Conservation (phyloP, 2,329 filamentous ascomycete genomes). For the Escovopsis sp. region DNA sequence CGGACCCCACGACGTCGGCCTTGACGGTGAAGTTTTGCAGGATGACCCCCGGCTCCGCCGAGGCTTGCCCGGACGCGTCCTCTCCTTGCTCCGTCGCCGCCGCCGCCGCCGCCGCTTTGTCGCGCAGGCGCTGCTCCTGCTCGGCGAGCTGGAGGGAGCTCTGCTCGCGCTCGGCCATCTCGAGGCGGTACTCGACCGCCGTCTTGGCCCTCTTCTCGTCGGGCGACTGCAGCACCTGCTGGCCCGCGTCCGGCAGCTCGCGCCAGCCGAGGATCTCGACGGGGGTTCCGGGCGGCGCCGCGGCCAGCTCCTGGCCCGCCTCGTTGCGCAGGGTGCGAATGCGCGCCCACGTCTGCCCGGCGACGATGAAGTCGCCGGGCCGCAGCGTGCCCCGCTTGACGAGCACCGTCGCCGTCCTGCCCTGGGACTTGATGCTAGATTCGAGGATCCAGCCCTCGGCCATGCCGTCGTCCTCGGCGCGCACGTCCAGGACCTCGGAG, state of each 20-base stretch:
- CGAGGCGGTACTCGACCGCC: conserved; percentile 62
- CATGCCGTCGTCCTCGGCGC: conserved; percentile 60
- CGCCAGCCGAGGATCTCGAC: conserved; percentile 94
- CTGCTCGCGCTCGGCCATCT: conserved; percentile 55
- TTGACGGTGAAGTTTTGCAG: conserved; percentile 75
- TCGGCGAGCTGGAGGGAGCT: conserved; percentile 72
- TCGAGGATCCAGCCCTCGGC: conserved; percentile 93
- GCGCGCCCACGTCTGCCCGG: conserved; percentile 75
- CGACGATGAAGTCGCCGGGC: conserved; percentile 69
- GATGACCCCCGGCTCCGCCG: conserved; percentile 27
- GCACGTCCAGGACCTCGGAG: conserved; percentile 80
- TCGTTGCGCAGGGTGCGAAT: conserved; percentile 79
- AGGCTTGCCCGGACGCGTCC: conserved; percentile 20
- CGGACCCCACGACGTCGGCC: conserved; percentile 84
- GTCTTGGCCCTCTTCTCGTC: conserved; percentile 65
- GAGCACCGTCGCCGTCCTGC: conserved; percentile 77
- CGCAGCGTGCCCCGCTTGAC: conserved; percentile 77
- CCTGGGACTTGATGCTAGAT: conserved; percentile 70
- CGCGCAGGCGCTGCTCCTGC: conserved; percentile 46
- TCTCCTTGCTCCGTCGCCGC: conserved; percentile 8
- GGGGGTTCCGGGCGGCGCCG: conserved; percentile 75
- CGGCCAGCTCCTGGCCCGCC: conserved; percentile 53
- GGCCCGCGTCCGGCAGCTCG: conserved; percentile 65
- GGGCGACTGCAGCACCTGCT: conserved; percentile 70
- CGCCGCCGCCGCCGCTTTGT: conserved; percentile 28